Percentiles rank a stretch among this genome's conserved stretches.
phyloP scores from a whole-genome alignment of 352 stramenopile species.

The Thraustotheca clavata region DNA sequence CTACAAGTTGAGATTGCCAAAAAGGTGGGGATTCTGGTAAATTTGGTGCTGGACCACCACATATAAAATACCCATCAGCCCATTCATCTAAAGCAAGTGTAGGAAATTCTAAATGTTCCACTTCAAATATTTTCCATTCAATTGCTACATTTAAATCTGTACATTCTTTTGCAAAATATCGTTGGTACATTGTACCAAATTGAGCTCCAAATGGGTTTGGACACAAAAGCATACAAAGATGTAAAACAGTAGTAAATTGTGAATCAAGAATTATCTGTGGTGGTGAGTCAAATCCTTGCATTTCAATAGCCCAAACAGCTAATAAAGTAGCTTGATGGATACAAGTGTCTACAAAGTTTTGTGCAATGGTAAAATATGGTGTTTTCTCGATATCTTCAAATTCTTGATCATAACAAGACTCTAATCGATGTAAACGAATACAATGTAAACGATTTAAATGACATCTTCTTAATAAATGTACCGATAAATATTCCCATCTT shows the following conservation, averaged over 20 bases:
- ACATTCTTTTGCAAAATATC: conserved; percentile 2
- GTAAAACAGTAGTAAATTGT: not conserved
- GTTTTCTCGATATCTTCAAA: not conserved
- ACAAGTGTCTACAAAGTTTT: not conserved
- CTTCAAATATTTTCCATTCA: conserved; percentile 14
- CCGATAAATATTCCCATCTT: conserved; percentile 3
- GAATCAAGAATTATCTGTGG: not conserved
- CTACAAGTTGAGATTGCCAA: not conserved
- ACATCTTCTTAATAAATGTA: not conserved
- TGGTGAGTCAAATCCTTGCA: not conserved
- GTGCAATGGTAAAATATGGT: not conserved
- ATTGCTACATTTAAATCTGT: not conserved
- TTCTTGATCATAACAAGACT: not conserved
- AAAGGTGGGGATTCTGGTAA: not conserved
- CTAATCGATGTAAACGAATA: not conserved
- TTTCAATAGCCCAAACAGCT: conserved; percentile 8
- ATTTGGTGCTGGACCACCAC: not conserved
- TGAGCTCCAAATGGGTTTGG: conserved; percentile 16
- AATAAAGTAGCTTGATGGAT: not conserved
- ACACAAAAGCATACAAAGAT: conserved; percentile 13
- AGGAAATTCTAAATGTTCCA: conserved; percentile 13
- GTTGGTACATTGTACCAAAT: conserved; percentile 13
- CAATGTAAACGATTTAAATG: not conserved
- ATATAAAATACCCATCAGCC: conserved; percentile 5
- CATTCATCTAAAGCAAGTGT: conserved; percentile 1